phyloP scores from a whole-genome alignment of 441 rosid genomes.

The Hura crepitans region DNA sequence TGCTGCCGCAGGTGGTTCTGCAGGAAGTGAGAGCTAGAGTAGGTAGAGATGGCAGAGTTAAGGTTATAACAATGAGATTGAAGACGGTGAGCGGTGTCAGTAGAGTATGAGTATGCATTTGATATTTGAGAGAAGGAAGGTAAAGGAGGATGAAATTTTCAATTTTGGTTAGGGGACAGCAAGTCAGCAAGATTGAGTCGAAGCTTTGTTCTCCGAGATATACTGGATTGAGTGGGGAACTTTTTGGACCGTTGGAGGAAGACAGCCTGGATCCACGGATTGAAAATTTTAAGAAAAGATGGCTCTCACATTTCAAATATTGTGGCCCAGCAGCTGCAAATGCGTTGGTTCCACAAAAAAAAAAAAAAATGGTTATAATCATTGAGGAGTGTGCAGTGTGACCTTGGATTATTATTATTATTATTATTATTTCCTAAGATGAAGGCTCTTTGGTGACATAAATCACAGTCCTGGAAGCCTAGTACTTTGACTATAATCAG shows the following conservation, averaged over 20 bases:
- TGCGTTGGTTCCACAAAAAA: not conserved
- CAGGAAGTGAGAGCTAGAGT: slow-evolving; percentile 36
- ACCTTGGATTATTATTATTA: no score
- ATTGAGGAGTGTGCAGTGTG: no score
- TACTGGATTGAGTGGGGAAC: slow-evolving; percentile 20
- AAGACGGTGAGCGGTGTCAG: slow-evolving; percentile 9
- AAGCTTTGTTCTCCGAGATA: slow-evolving; percentile 21
- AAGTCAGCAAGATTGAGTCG: not conserved
- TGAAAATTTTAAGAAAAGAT: slow-evolving; percentile 21
- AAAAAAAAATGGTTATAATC: no score
- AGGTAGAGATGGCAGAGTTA: slow-evolving; percentile 23
- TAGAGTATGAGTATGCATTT: not conserved
- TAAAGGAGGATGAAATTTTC: no score
- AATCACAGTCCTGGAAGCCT: no score
- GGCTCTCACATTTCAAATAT: slow-evolving; percentile 17
- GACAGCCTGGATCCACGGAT: slow-evolving; percentile 36
- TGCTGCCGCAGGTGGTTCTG: slow-evolving; percentile 53
- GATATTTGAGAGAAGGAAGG: no score
- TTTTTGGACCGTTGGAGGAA: slow-evolving; percentile 30
- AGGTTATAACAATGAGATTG: slow-evolving; percentile 22
- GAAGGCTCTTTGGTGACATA: no score
- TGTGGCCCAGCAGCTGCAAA: slow-evolving; percentile 7
- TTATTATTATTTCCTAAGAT: no score
- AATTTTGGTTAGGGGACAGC: not conserved
- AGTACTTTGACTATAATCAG: no score